phyloP scores from a whole-genome alignment of 495 filamentous ascomycete species.

The Lasiosphaeria ovina region DNA sequence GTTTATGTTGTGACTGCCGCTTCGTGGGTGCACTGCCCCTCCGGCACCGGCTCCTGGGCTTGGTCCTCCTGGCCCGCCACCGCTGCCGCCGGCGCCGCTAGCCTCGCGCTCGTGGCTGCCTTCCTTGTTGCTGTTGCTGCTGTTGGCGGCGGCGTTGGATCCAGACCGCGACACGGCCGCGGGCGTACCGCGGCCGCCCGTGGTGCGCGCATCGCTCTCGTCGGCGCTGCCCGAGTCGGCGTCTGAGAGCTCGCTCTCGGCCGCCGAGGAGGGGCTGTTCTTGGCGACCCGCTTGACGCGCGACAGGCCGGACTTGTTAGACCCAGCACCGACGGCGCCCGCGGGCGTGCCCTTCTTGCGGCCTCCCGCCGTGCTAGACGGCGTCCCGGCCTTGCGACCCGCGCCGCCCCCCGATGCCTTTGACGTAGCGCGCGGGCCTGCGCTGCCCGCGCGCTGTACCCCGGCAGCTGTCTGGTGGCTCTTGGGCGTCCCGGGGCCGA shows the following conservation, averaged over 20 bases:
- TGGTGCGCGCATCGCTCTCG: conserved; percentile 44
- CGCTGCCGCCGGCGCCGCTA: not conserved
- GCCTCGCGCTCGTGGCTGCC: conserved; percentile 12
- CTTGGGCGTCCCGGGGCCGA: conserved; percentile 87
- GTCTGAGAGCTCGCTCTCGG: conserved; percentile 64
- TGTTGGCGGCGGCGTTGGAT: conserved; percentile 20
- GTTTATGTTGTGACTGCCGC: too few species aligned
- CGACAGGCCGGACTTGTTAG: conserved; percentile 48
- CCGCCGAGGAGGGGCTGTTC: conserved; percentile 57
- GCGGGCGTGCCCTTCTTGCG: conserved; percentile 60
- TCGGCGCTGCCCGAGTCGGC: conserved; percentile 58
- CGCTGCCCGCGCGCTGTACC: conserved; percentile 65
- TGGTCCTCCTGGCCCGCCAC: not conserved
- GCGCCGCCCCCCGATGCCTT: conserved; percentile 41
- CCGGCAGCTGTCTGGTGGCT: conserved; percentile 54
- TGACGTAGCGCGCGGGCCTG: conserved; percentile 60
- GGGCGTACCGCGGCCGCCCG: conserved; percentile 35
- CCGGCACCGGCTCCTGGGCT: not conserved
- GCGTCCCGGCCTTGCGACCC: conserved; percentile 59
- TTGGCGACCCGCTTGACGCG: conserved; percentile 55
- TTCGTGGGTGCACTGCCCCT: conserved; percentile 6
- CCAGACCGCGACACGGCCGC: conserved; percentile 19
- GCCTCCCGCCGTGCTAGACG: conserved; percentile 49
- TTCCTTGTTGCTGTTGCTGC: conserved; percentile 15
- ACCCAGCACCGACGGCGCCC: conserved; percentile 42